These are phyloP conservation scores for Macrocystidia cucumis DNA, from an alignment of 1,284 basidiomycete genomes.

Conservation along the genomic window DNA sequence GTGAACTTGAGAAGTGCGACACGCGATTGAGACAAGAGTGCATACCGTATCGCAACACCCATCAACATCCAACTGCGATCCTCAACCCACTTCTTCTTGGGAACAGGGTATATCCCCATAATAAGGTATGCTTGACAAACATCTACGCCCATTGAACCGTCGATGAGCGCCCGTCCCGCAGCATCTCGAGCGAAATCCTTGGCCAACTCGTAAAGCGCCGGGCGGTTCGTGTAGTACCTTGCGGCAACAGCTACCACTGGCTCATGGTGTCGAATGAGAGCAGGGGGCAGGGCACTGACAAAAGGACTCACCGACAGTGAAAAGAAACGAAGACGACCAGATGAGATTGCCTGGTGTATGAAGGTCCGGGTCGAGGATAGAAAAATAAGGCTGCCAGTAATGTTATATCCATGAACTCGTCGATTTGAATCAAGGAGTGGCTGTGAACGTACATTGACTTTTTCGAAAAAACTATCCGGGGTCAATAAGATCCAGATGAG, in stretches of 20 bases:
- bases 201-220: slow-evolving; percentile 36
- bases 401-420: slow-evolving; percentile 4
- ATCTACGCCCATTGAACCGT: slow-evolving; percentile 41
- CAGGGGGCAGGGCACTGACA: slow-evolving; percentile 1
- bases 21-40: background rate
- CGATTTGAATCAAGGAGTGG: slow-evolving; percentile 2
- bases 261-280: background rate
- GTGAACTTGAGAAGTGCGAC: slow-evolving; percentile 1
- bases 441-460: slow-evolving; percentile 36
- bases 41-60: slow-evolving; percentile 50
- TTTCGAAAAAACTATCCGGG: slow-evolving; percentile 38
- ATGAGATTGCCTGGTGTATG: slow-evolving; percentile 45
- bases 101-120: slow-evolving; percentile 47
- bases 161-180: slow-evolving; percentile 41
- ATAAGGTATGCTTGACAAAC: slow-evolving; percentile 47
- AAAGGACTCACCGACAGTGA: slow-evolving; percentile 44
- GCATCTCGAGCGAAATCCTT: slow-evolving; percentile 46
- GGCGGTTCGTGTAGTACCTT: slow-evolving; percentile 34
- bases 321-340: slow-evolving; percentile 46
- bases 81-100: slow-evolving; percentile 47
- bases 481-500: slow-evolving; percentile 8
- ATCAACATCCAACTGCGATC: slow-evolving; percentile 51
- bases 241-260: slow-evolving; percentile 47
- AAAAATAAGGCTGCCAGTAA: slow-evolving; percentile 40
- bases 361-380: slow-evolving; percentile 44